A percentile compares a stretch with the other conserved stretches of the same genome.
Evolutionary conservation across 2,329 filamentous ascomycete species (phyloP).

Genomic region (Corinectria fuckeliana): DNA sequence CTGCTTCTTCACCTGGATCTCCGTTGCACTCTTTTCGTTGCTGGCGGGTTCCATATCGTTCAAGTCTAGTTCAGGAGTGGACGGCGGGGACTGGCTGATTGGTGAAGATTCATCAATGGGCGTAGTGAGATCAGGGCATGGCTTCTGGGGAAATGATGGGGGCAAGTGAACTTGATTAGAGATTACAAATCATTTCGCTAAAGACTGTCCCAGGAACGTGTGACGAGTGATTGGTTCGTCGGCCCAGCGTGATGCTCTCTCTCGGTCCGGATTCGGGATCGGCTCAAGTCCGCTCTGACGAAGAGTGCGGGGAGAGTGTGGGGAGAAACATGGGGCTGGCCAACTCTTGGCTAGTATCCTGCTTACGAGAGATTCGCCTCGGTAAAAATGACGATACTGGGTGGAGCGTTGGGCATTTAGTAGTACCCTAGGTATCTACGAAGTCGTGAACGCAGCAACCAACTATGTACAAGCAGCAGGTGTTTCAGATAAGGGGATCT

Average conservation of each 20-base stretch:
- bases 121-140: not conserved
- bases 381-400: not conserved
- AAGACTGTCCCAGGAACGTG: not conserved
- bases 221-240: not conserved
- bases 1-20: not conserved
- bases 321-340: not conserved
- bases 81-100: no score
- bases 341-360: not conserved
- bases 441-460: no score
- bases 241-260: not conserved
- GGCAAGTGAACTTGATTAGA: no score
- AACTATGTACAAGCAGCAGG: not conserved
- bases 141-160: not conserved
- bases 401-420: not conserved
- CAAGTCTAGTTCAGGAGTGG: not conserved
- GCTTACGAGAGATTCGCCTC: not conserved
- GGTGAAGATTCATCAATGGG: not conserved
- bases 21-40: not conserved
- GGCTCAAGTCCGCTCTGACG: not conserved
- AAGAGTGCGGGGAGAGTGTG: not conserved
- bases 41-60: not conserved
- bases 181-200: not conserved
- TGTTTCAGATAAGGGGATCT: no score
- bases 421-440: no score
- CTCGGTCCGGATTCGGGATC: not conserved